These are phyloP conservation scores for Pythium sp. DNA, from an alignment of 352 stramenopile species.

Conservation along the genomic window DNA sequence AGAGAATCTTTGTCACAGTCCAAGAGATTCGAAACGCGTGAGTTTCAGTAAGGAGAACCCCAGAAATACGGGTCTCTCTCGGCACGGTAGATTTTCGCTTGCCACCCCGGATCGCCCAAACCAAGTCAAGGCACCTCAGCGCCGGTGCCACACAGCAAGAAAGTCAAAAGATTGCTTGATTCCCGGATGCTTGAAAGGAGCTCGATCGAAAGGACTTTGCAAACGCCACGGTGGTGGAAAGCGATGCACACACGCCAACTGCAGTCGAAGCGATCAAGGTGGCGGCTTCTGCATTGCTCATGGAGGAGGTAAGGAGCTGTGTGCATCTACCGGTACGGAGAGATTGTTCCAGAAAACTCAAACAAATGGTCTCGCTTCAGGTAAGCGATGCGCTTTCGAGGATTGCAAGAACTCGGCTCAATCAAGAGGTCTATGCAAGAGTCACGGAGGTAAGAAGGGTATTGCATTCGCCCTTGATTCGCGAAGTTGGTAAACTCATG, in stretches of 20 bases:
- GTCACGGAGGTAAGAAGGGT: constrained; percentile 59
- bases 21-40: background rate
- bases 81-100: constrained; percentile 39
- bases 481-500: background rate
- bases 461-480: no score
- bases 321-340: background rate
- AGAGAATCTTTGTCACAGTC: background rate
- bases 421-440: constrained; percentile 83
- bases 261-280: constrained; percentile 78
- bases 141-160: constrained; percentile 35
- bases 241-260: constrained; percentile 54
- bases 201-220: constrained; percentile 75
- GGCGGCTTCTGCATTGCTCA: constrained; percentile 81
- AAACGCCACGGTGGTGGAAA: constrained; percentile 86
- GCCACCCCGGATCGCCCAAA: constrained; percentile 19
- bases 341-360: background rate
- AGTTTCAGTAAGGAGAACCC: background rate
- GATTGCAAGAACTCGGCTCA: constrained; percentile 82
- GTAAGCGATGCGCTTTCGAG: constrained; percentile 58
- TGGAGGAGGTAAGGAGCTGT: constrained; percentile 44
- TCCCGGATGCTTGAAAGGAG: constrained; percentile 66
- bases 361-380: constrained; percentile 15
- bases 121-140: constrained; percentile 3
- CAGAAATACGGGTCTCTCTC: background rate
- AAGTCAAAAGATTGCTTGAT: constrained; percentile 76